These are phyloP conservation scores for Penicillium silybi DNA, from an alignment of 495 filamentous ascomycete species.

Conservation along the genomic window DNA sequence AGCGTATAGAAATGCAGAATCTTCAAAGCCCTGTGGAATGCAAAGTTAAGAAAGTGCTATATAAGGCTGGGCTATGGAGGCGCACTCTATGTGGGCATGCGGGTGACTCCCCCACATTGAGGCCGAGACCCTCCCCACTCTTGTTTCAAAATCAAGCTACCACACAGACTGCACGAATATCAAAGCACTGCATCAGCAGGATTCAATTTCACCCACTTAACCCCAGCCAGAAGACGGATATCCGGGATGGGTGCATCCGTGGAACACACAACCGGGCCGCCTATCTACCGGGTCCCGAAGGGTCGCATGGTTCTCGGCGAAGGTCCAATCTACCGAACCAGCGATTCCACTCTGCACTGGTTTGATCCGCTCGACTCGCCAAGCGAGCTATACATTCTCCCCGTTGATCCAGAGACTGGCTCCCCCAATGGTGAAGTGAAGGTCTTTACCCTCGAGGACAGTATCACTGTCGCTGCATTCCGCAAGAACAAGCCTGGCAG, in stretches of 20 bases:
- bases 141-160: not conserved
- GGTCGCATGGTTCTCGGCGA: constrained; percentile 26
- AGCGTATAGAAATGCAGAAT: too few relatives aligned
- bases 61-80: not conserved
- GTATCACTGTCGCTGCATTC: constrained; percentile 21
- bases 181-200: not conserved
- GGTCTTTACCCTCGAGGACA: constrained; percentile 17
- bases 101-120: not conserved
- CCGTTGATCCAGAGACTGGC: constrained; percentile 16
- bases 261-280: constrained; percentile 14
- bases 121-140: not conserved
- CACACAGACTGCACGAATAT: not conserved
- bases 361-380: constrained; percentile 23
- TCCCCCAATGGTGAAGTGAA: constrained; percentile 5
- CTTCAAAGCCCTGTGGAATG: too few relatives aligned
- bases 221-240: not conserved
- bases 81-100: not conserved
- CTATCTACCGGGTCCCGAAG: constrained; percentile 20
- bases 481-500: constrained; percentile 20
- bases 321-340: constrained; percentile 22
- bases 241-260: not conserved
- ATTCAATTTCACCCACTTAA: not conserved
- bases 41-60: too few relatives aligned
- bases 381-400: constrained; percentile 21
- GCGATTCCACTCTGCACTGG: constrained; percentile 26